Conservation (phyloP, 805 yeast species). For the Sugiyamaella qingdaonensis region DNA sequence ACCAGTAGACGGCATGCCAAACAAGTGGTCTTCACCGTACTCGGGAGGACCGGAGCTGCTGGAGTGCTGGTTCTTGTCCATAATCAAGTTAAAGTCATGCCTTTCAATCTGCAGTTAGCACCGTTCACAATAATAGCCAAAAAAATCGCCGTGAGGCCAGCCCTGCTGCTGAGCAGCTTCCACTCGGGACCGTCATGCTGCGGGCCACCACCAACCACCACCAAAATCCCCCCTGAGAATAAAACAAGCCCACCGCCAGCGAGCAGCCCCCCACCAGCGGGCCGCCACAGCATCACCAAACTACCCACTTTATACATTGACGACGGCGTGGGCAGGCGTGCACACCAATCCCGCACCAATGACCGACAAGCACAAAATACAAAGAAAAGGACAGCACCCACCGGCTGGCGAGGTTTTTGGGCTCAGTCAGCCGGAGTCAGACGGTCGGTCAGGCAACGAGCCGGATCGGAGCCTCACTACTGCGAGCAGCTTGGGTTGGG, state of each 20-base stretch:
- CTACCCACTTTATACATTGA: slow-evolving; percentile 4
- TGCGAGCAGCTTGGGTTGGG: slow-evolving; percentile 1
- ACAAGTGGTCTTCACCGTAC: not conserved
- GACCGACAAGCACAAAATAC: slow-evolving; percentile 2
- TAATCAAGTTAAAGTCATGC: slow-evolving; percentile 8
- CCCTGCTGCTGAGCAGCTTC: no score
- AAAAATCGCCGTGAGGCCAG: no score
- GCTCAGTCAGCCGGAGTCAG: slow-evolving; percentile 1
- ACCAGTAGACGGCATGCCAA: not conserved
- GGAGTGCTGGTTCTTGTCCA: slow-evolving; percentile 6
- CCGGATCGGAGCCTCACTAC: slow-evolving; percentile 4
- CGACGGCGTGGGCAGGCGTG: not conserved
- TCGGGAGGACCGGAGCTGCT: slow-evolving; percentile 1
- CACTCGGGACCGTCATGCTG: no score
- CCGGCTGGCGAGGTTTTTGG: not conserved
- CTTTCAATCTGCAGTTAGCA: slow-evolving; percentile 7
- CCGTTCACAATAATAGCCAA: not conserved
- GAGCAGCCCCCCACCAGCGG: not conserved
- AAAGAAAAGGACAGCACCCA: not conserved
- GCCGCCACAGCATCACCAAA: not conserved
- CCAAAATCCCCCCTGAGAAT: not conserved
- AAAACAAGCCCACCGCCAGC: not conserved
- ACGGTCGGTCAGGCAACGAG: slow-evolving; percentile 4
- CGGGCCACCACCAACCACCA: no score
- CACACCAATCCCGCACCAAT: not conserved